Evolutionary conservation across 169 alveolate genomes (phyloP).

Genomic region (Eimeria sp.): DNA sequence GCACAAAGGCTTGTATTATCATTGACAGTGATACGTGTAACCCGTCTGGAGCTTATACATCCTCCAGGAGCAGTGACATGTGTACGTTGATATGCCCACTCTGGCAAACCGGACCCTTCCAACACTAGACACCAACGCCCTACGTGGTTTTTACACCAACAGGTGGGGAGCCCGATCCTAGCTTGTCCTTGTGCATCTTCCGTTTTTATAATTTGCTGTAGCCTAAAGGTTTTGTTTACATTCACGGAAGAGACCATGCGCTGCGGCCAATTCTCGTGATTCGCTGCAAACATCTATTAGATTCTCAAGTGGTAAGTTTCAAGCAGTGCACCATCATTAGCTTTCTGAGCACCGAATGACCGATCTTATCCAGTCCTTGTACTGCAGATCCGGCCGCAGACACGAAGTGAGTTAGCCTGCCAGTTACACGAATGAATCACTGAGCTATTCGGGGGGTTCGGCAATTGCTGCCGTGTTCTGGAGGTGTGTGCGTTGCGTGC

Average conservation of each 20-base stretch:
- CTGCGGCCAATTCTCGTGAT: slow-evolving; percentile 87
- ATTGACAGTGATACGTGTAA: background rate
- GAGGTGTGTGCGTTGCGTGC: background rate
- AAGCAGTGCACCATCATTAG: background rate
- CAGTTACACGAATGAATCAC: background rate
- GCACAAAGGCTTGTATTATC: background rate
- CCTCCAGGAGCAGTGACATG: background rate
- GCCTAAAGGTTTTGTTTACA: slow-evolving; percentile 85
- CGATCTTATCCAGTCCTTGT: background rate
- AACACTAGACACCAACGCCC: background rate
- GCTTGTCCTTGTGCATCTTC: background rate
- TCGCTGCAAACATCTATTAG: slow-evolving; percentile 80
- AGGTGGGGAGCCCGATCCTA: background rate
- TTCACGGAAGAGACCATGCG: slow-evolving; percentile 86
- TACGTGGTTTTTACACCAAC: too few relatives aligned
- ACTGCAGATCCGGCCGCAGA: background rate
- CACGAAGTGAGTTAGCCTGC: background rate
- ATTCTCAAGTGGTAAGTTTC: slow-evolving; percentile 72
- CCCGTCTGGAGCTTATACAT: background rate
- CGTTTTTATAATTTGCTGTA: slow-evolving; percentile 18
- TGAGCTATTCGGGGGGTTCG: background rate
- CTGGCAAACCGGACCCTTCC: background rate
- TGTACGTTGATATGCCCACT: background rate
- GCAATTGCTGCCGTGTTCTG: background rate
- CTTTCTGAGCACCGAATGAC: background rate